Percentiles rank a stretch among this genome's conserved stretches.
Conservation (phyloP, 1,284 basidiomycete species). For the Fomitopsis palustris region DNA sequence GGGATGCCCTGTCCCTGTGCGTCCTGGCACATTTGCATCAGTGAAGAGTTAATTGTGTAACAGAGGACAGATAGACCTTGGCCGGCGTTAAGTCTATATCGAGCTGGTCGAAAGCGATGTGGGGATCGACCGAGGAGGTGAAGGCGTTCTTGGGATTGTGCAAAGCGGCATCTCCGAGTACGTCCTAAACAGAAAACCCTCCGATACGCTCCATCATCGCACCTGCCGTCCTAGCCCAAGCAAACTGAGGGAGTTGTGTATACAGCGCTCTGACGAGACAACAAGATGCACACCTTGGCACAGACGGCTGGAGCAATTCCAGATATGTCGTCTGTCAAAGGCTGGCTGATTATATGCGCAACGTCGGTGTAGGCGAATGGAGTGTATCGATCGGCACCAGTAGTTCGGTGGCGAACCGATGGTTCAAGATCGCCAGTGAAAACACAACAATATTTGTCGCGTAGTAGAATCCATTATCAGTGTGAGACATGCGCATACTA, state of each 20-base stretch:
- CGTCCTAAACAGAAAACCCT: background rate
- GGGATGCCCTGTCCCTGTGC: background rate
- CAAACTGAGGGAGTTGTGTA: background rate
- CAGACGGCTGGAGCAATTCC: background rate
- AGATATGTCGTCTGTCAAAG: background rate
- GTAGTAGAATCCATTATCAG: background rate
- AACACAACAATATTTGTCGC: background rate
- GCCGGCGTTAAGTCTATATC: conserved; percentile 9
- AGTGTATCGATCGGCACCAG: background rate
- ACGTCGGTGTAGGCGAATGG: conserved; percentile 1
- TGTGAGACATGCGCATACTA: too few species aligned
- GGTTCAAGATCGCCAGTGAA: background rate
- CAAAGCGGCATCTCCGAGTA: conserved; percentile 5
- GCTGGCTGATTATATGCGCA: conserved; percentile 11
- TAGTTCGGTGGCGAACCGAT: background rate
- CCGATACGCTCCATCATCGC: conserved; percentile 5
- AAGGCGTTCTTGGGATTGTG: conserved; percentile 12
- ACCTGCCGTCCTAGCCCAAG: background rate
- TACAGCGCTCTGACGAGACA: background rate
- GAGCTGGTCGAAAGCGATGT: background rate
- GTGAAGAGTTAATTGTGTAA: background rate
- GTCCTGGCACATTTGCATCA: background rate
- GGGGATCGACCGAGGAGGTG: conserved; percentile 2
- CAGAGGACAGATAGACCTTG: background rate
- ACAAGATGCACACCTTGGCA: background rate